Conservation (phyloP, 208 protist species). For the Acanthamoeba royreba region DNA sequence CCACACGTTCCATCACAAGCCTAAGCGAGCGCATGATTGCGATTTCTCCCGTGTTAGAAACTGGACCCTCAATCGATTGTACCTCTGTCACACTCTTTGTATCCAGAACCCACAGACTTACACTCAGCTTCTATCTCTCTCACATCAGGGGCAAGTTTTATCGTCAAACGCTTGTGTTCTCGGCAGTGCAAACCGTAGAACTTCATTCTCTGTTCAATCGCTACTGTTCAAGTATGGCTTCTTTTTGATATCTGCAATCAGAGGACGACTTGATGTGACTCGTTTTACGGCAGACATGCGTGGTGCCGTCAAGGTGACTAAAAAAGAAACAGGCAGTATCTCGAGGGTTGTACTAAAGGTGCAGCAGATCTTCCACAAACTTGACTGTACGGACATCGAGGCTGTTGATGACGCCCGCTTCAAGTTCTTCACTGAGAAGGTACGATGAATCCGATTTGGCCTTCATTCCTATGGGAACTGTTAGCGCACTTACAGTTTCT, state of each 20-base stretch:
- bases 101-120: neutral
- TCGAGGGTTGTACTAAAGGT: conserved; percentile 51
- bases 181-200: conserved; percentile 81
- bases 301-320: neutral
- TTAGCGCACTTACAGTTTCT: too few species aligned
- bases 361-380: conserved; percentile 90
- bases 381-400: conserved; percentile 71
- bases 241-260: neutral
- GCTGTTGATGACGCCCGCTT: conserved; percentile 87
- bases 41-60: conserved; percentile 74
- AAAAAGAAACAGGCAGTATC: conserved; percentile 6
- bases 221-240: conserved; percentile 48
- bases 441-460: conserved; percentile 47
- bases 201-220: conserved; percentile 87
- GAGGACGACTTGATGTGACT: neutral
- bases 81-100: neutral
- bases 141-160: conserved; percentile 83
- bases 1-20: conserved; percentile 82
- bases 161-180: conserved; percentile 92
- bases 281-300: neutral
- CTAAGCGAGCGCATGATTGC: conserved; percentile 59
- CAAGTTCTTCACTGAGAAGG: conserved; percentile 87
- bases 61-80: conserved; percentile 28
- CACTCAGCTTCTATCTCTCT: conserved; percentile 68
- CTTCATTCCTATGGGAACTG: too few species aligned